Evolutionary conservation across 1,284 basidiomycete genomes (phyloP).

Genomic region (Tylopilus orsonianus): DNA sequence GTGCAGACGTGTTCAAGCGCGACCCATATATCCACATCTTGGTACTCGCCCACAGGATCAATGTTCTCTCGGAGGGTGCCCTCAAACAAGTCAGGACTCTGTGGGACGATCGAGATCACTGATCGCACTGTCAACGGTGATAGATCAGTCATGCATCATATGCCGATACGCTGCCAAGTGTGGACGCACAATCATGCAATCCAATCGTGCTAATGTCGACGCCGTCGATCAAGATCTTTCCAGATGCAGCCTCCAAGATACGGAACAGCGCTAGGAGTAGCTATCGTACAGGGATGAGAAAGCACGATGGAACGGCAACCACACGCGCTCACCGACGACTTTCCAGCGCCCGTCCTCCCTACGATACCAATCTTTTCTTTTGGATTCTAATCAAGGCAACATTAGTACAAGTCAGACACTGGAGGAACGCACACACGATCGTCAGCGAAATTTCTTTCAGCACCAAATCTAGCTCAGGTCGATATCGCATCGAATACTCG

Average conservation of each 20-base stretch:
- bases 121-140: slow-evolving; percentile 55
- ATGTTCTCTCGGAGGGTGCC: slow-evolving; percentile 86
- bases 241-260: slow-evolving; percentile 80
- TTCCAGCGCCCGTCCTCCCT: slow-evolving; percentile 93
- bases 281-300: slow-evolving; percentile 30
- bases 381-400: slow-evolving; percentile 46
- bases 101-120: slow-evolving; percentile 87
- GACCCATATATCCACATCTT: slow-evolving; percentile 81
- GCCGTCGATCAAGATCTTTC: slow-evolving; percentile 81
- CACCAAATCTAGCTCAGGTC: slow-evolving; percentile 77
- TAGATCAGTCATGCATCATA: not conserved
- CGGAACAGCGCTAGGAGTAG: slow-evolving; percentile 70
- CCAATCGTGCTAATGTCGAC: slow-evolving; percentile 85
- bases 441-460: slow-evolving; percentile 72
- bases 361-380: slow-evolving; percentile 84
- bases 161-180: not conserved
- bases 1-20: slow-evolving; percentile 69
- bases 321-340: slow-evolving; percentile 65
- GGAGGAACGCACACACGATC: slow-evolving; percentile 44
- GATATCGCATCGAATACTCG: slow-evolving; percentile 81
- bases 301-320: not conserved
- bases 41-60: slow-evolving; percentile 70
- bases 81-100: slow-evolving; percentile 80
- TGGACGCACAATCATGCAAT: slow-evolving; percentile 68
- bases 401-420: slow-evolving; percentile 20